phyloP scores from a whole-genome alignment of 345 rosid genomes.

The Salix purpurea region DNA sequence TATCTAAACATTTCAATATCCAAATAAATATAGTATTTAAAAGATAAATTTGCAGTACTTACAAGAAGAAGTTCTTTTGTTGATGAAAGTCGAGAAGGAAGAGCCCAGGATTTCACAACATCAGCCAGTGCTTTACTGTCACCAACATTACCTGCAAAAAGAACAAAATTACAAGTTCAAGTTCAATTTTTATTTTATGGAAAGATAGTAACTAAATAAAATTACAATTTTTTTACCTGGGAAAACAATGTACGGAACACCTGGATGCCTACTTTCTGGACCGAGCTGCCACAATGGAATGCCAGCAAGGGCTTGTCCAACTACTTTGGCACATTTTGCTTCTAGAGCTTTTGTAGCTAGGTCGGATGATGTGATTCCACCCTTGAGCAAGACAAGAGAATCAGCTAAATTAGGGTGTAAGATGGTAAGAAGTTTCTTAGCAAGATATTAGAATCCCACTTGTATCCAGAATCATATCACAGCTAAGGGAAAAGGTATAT shows the following conservation, averaged over 20 bases:
- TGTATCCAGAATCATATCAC: neutral
- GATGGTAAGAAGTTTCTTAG: neutral
- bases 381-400: slow-evolving; percentile 37
- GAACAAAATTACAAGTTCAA: neutral
- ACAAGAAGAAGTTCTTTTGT: slow-evolving; percentile 74
- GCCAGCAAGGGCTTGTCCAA: slow-evolving; percentile 95
- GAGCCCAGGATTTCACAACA: slow-evolving; percentile 88
- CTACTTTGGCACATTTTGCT: slow-evolving; percentile 80
- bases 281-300: slow-evolving; percentile 96
- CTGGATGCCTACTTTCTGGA: slow-evolving; percentile 94
- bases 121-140: slow-evolving; percentile 69
- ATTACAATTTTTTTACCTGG: slow-evolving; percentile 55
- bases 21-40: slow-evolving; percentile 3
- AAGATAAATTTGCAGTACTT: slow-evolving; percentile 16
- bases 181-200: neutral
- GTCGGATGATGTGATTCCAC: slow-evolving; percentile 97
- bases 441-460: neutral
- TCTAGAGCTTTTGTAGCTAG: slow-evolving; percentile 93
- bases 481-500: too few species aligned
- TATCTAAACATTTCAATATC: slow-evolving; percentile 13
- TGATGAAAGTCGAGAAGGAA: slow-evolving; percentile 51
- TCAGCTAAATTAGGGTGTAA: neutral
- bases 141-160: slow-evolving; percentile 77
- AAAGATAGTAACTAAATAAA: neutral
- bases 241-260: slow-evolving; percentile 93